phyloP scores from a whole-genome alignment of 1,284 basidiomycete genomes.

The Cryptococcus amylolentus region DNA sequence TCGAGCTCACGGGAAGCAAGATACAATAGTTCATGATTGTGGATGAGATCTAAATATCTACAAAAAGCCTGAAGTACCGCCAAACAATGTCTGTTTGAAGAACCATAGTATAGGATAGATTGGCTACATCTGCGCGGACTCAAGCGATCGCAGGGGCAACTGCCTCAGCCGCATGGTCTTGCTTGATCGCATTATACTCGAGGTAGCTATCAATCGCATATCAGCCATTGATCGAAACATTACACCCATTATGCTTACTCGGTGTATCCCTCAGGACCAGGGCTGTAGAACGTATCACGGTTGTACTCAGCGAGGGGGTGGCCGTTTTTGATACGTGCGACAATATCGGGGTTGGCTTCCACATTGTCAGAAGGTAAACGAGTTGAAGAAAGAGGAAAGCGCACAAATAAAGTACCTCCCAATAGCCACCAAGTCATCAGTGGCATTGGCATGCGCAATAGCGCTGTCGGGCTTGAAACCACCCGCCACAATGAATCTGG shows the following conservation, averaged over 20 bases:
- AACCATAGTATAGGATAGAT: too few relatives aligned
- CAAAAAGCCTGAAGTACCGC: too few relatives aligned
- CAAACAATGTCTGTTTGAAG: too few relatives aligned
- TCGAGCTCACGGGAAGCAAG: too few relatives aligned
- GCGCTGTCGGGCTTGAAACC: constrained; percentile 47
- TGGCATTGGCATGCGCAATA: constrained; percentile 30
- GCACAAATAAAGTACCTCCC: constrained; percentile 53
- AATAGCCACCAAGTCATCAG: constrained; percentile 52
- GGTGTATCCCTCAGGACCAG: constrained; percentile 18
- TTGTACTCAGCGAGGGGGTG: constrained; percentile 40
- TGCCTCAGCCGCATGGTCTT: not conserved
- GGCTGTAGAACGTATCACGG: constrained; percentile 23
- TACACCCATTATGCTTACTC: constrained; percentile 8
- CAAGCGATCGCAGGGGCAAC: not conserved
- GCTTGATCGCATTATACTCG: not conserved
- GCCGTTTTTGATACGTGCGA: constrained; percentile 45
- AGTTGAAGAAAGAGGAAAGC: not conserved
- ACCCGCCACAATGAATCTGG: constrained; percentile 54
- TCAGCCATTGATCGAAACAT: not conserved
- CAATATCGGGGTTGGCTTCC: constrained; percentile 55
- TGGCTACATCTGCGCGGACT: too few relatives aligned
- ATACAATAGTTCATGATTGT: too few relatives aligned
- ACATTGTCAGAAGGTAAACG: too few relatives aligned
- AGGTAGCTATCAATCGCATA: not conserved
- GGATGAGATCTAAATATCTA: too few relatives aligned